phyloP scores from a whole-genome alignment of 345 rosid species.

The Syzygium grande region DNA sequence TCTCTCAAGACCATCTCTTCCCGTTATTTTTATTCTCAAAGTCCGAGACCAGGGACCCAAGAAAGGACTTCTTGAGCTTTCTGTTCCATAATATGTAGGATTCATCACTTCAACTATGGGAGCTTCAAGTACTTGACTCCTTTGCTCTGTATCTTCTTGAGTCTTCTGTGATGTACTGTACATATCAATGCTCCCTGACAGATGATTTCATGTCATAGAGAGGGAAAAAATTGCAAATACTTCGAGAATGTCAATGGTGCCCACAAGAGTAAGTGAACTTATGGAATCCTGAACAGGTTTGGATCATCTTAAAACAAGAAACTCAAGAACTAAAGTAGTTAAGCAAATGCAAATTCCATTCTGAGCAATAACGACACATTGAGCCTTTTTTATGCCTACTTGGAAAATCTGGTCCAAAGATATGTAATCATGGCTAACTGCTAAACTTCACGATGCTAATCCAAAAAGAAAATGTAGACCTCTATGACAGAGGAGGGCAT shows the following conservation, averaged over 20 bases:
- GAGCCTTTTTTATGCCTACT: background rate
- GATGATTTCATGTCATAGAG: conserved; percentile 10
- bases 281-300: background rate
- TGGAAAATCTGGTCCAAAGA: background rate
- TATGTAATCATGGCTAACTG: background rate
- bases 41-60: conserved; percentile 78
- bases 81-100: conserved; percentile 62
- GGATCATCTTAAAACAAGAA: background rate
- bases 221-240: background rate
- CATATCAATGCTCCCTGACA: conserved; percentile 34
- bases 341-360: background rate
- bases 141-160: conserved; percentile 43
- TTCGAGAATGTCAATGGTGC: background rate
- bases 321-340: background rate
- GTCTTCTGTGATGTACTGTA: conserved; percentile 35
- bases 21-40: conserved; percentile 73
- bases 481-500: background rate
- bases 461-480: background rate
- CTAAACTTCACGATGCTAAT: background rate
- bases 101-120: conserved; percentile 77
- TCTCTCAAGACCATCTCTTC: conserved; percentile 77
- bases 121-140: conserved; percentile 39
- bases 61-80: conserved; percentile 56
- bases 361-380: background rate
- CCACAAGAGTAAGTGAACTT: background rate